Conservation (phyloP, 129 eudicot genomes). For the Flaveria ramosissima region DNA sequence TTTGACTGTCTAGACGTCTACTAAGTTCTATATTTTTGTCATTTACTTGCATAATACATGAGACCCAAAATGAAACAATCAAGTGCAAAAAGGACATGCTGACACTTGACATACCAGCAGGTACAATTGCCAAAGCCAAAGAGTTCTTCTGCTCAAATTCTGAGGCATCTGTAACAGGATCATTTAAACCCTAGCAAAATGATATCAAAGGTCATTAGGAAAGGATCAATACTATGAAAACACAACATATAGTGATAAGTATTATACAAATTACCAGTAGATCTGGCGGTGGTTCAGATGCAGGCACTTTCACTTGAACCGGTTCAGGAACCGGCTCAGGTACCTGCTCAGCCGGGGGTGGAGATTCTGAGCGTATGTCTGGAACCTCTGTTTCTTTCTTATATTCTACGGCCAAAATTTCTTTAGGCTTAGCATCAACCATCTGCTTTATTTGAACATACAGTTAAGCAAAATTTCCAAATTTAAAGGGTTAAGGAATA, state of each 20-base stretch:
- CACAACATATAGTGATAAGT: background rate
- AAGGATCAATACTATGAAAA: constrained; percentile 5
- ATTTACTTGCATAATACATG: constrained; percentile 1
- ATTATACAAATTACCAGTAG: constrained; percentile 57
- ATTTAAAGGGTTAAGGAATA: background rate
- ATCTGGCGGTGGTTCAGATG: constrained; percentile 68
- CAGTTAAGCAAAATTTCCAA: constrained; percentile 6
- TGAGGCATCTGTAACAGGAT: constrained; percentile 68
- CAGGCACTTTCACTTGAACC: constrained; percentile 57
- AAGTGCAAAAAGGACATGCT: background rate
- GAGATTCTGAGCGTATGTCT: constrained; percentile 39
- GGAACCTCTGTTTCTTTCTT: constrained; percentile 35
- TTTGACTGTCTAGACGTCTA: constrained; percentile 5
- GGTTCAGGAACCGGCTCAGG: constrained; percentile 57
- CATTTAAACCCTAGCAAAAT: constrained; percentile 60
- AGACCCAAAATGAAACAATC: background rate
- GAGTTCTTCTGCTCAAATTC: constrained; percentile 87
- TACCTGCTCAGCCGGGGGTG: constrained; percentile 53
- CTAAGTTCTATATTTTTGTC: constrained; percentile 12
- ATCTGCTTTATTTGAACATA: constrained; percentile 33
- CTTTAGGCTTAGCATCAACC: constrained; percentile 37
- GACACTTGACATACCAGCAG: constrained; percentile 57
- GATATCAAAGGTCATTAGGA: constrained; percentile 10
- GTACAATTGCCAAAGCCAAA: constrained; percentile 89
- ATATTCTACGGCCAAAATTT: constrained; percentile 36